phyloP scores from a whole-genome alignment of 768 basidiomycete genomes.

The Stropharia rugosoannulata region DNA sequence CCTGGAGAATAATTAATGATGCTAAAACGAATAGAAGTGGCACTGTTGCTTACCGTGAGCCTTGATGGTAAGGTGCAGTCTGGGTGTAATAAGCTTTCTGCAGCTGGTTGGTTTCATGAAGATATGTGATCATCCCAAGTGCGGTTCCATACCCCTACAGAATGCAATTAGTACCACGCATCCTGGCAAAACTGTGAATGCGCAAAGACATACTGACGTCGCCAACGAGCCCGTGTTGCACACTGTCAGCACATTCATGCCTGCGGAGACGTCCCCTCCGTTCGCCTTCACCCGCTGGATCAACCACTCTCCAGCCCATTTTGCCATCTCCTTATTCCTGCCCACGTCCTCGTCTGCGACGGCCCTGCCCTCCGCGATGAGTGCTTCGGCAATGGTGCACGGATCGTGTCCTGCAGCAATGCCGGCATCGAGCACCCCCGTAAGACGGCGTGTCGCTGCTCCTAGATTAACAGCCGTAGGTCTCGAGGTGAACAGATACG shows the following conservation, averaged over 20 bases:
- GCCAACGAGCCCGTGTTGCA: constrained; percentile 98
- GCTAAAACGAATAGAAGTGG: not conserved
- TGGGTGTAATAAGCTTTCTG: constrained; percentile 90
- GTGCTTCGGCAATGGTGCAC: constrained; percentile 48
- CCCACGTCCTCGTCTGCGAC: constrained; percentile 89
- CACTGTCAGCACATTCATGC: constrained; percentile 84
- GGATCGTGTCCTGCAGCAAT: constrained; percentile 43
- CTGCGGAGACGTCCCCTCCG: constrained; percentile 31
- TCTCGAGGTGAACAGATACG: constrained; percentile 81
- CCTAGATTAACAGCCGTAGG: constrained; percentile 97
- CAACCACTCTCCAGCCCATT: constrained; percentile 86
- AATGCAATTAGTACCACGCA: not conserved
- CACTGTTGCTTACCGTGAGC: constrained; percentile 55
- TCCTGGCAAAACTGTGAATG: not conserved
- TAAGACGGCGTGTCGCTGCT: constrained; percentile 76
- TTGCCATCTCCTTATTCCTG: constrained; percentile 83
- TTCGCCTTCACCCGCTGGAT: constrained; percentile 43
- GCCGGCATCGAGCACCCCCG: constrained; percentile 42
- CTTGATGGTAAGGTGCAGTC: constrained; percentile 93
- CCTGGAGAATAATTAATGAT: constrained; percentile 34
- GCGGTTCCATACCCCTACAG: constrained; percentile 92
- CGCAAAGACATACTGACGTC: constrained; percentile 65
- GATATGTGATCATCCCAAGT: constrained; percentile 87
- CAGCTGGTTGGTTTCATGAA: constrained; percentile 77
- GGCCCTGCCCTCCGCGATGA: constrained; percentile 69